phyloP scores from a whole-genome alignment of 441 rosid genomes.

The Biscutella laevigata region DNA sequence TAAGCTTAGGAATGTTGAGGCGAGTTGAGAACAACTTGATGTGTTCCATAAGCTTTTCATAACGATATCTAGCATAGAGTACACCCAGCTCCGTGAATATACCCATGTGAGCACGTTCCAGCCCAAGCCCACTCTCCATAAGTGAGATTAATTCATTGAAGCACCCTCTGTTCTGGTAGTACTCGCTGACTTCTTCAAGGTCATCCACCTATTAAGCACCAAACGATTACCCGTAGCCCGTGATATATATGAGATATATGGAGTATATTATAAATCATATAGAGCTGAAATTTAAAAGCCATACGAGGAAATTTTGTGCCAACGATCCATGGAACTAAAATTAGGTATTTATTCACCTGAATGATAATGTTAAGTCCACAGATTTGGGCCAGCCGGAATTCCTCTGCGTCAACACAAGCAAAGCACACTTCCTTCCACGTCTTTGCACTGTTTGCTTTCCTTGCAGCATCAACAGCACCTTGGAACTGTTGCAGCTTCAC shows the following conservation, averaged over 20 bases:
- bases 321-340: too few relatives aligned
- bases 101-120: conserved; percentile 99
- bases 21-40: conserved; percentile 95
- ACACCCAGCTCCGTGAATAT: conserved; percentile 98
- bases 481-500: conserved; percentile 95
- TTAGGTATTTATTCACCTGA: conserved; percentile 49
- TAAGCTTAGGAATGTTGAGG: conserved; percentile 95
- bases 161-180: conserved; percentile 97
- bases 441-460: conserved; percentile 98
- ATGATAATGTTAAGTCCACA: conserved; percentile 95
- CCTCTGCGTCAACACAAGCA: conserved; percentile 99
- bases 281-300: background rate
- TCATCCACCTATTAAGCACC: conserved; percentile 73
- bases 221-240: conserved; percentile 6
- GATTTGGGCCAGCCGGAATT: conserved; percentile 98
- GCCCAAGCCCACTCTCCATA: conserved; percentile 97
- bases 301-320: background rate
- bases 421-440: conserved; percentile 99
- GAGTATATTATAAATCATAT: background rate
- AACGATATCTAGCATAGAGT: conserved; percentile 93
- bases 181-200: conserved; percentile 94
- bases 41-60: conserved; percentile 98
- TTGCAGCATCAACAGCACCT: conserved; percentile 98
- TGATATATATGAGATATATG: conserved; percentile 7
- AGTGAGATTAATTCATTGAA: conserved; percentile 95